phyloP scores from a whole-genome alignment of 257 asterid species.

The Rubia yunnanensis region DNA sequence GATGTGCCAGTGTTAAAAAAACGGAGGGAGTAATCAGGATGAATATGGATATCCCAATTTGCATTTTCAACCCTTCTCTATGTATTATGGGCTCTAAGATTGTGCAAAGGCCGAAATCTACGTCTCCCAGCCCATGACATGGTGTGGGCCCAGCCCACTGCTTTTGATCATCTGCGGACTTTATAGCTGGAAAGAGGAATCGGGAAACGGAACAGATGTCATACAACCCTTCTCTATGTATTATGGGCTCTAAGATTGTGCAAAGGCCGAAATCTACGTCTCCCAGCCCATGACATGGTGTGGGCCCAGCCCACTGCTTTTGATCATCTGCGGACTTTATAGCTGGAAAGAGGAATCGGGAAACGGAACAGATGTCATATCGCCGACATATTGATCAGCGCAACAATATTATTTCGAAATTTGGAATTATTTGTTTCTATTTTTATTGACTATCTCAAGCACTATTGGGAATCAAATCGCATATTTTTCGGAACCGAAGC shows the following conservation, averaged over 20 bases:
- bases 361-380: neutral
- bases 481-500: neutral
- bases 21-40: too few relatives aligned
- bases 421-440: too few relatives aligned
- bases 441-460: too few relatives aligned
- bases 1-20: too few relatives aligned
- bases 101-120: too few relatives aligned
- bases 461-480: neutral
- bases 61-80: too few relatives aligned
- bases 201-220: neutral
- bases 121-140: neutral
- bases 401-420: too few relatives aligned
- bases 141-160: neutral
- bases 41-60: too few relatives aligned
- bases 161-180: neutral
- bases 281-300: neutral
- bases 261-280: neutral
- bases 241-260: too few relatives aligned
- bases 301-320: neutral
- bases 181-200: neutral
- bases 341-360: neutral
- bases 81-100: too few relatives aligned
- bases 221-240: too few relatives aligned
- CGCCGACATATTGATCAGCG: neutral
- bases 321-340: neutral